Conservation (phyloP, 1,284 basidiomycete genomes). For the Phylloporus gajari region DNA sequence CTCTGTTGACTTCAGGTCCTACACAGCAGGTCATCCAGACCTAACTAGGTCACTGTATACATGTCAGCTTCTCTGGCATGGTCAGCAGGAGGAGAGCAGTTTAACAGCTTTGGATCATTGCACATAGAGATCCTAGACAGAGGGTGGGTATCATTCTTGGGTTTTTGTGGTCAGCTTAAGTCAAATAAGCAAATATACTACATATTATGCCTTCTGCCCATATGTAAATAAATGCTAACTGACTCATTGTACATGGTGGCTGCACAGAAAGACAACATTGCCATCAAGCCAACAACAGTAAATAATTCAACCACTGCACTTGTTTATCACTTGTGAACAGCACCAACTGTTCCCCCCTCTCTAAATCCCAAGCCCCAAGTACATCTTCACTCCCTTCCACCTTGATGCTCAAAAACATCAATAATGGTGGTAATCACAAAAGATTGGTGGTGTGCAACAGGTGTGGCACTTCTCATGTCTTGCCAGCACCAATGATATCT, state of each 20-base stretch:
- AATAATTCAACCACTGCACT: conserved; percentile 89
- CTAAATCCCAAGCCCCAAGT: conserved; percentile 85
- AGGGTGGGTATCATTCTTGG: conserved; percentile 78
- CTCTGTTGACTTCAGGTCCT: background rate
- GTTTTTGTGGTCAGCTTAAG: conserved; percentile 18
- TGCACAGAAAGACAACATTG: conserved; percentile 76
- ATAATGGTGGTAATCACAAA: conserved; percentile 61
- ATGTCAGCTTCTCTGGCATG: conserved; percentile 72
- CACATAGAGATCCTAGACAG: conserved; percentile 75
- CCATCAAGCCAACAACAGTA: conserved; percentile 76
- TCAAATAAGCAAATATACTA: background rate
- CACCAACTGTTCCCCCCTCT: conserved; percentile 70
- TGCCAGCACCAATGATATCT: conserved; percentile 55
- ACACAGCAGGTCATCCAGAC: background rate
- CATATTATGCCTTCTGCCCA: conserved; percentile 74
- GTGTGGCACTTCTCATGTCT: conserved; percentile 35
- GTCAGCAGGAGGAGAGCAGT: conserved; percentile 79
- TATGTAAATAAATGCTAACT: conserved; percentile 81
- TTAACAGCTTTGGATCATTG: conserved; percentile 73
- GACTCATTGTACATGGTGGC: conserved; percentile 81
- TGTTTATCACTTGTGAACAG: conserved; percentile 70
- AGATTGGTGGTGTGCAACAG: conserved; percentile 37
- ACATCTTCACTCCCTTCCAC: conserved; percentile 75
- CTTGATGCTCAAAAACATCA: conserved; percentile 66
- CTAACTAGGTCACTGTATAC: conserved; percentile 57